Evolutionary conservation across 1,284 basidiomycete genomes (phyloP), one percentile per base, ranked within the genome.

Genomic region (Omphalotus olearius): DNA sequence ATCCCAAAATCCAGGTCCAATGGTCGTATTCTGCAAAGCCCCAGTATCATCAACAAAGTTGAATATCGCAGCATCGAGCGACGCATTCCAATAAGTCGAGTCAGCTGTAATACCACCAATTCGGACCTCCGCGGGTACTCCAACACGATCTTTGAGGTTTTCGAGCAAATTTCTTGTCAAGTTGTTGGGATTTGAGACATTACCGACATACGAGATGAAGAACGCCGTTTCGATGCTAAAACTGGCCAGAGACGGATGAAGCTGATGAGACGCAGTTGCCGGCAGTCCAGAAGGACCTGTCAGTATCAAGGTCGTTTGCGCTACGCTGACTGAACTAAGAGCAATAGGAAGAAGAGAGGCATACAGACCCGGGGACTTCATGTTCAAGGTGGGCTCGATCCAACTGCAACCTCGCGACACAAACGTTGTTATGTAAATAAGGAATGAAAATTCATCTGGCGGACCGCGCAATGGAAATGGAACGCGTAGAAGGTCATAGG

Each of bases 151-250:
- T 47, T 68, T 68, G 16, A 79, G 58, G 52, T 77, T 75, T 42
- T 73, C 65, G 14, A 79, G 64, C 28, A 78, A 60, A 45, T 69
- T 67, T 33, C 65, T 63, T 2, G 75, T 74, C 6, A 78, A 56
- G 3, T 56, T 53, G 53, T 77, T 78, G 2, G 75, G 75, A 46
- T 59, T 55, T 14, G 69, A 66, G 7, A 56, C 57, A 52, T 79
- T 79, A 6, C 76, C 76, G 7, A 75, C 56, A 52, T 71, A 78
- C 51, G 69, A 68, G 46, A 72, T 73, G 51, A 78, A 75, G 55
- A 74, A 78, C 0, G 75, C 75, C 0, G 74, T 77, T 62, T 79
- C 75, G 48, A 79, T 73, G 54, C 76, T 78, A 61, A 79, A 78
- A 52, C 74, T 75, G 16, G 69, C 74, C 20, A 79, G 60, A 14